phyloP scores from a whole-genome alignment of 2,329 filamentous ascomycete genomes.

The Colletotrichum incanum region DNA sequence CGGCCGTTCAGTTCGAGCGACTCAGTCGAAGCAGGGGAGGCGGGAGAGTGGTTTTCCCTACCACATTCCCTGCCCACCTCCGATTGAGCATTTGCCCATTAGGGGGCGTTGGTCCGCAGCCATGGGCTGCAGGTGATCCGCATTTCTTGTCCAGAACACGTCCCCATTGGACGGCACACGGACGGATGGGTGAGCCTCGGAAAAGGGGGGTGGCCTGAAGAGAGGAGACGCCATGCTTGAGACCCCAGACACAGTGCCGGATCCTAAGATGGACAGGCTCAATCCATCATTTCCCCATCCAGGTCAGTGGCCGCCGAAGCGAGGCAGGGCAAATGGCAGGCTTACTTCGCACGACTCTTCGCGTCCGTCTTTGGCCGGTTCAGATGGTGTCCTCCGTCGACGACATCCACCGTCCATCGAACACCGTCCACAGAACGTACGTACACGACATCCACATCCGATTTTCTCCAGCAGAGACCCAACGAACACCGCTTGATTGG shows the following conservation, averaged over 20 bases:
- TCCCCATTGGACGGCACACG: conserved; percentile 12
- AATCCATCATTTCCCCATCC: conserved; percentile 35
- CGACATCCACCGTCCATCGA: not conserved
- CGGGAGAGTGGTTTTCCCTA: not conserved
- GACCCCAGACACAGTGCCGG: conserved; percentile 33
- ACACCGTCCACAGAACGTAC: not conserved
- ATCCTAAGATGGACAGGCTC: conserved; percentile 1
- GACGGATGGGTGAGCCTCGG: not conserved
- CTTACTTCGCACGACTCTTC: not conserved
- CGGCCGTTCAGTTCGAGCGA: conserved; percentile 3
- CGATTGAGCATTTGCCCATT: conserved; percentile 20
- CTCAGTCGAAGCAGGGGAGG: not conserved
- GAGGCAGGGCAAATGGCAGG: not conserved
- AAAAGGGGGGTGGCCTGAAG: conserved; percentile 2
- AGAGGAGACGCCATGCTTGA: conserved; percentile 18
- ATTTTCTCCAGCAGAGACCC: not conserved
- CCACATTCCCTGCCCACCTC: not conserved
- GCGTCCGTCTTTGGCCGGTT: conserved; percentile 12
- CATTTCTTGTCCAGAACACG: not conserved
- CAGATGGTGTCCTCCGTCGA: conserved; percentile 18
- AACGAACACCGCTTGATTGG: not conserved
- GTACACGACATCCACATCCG: not conserved
- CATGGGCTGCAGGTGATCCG: conserved; percentile 4
- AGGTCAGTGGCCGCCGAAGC: conserved; percentile 26
- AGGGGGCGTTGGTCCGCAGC: conserved; percentile 9